Conservation (phyloP, 345 rosid species). For the Ceriops tagal region DNA sequence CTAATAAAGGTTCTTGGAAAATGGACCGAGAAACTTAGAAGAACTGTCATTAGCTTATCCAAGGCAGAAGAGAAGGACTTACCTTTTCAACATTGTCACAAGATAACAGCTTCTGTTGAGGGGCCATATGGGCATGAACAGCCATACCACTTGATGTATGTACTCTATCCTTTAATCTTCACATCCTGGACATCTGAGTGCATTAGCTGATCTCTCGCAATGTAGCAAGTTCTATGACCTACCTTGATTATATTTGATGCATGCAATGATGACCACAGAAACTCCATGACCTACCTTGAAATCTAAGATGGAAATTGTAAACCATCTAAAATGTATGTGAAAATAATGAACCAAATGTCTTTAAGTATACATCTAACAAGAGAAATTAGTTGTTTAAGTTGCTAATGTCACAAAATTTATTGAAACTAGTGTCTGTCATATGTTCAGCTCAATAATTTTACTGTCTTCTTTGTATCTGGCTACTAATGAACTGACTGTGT, state of each 20-base stretch:
- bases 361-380: no score
- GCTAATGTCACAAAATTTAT: neutral
- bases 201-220: no score
- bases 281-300: no score
- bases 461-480: neutral
- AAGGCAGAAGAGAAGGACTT: constrained; percentile 32
- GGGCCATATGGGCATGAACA: constrained; percentile 89
- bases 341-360: no score
- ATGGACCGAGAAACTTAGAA: constrained; percentile 72
- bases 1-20: constrained; percentile 79
- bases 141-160: constrained; percentile 74
- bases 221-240: no score
- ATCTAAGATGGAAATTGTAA: no score
- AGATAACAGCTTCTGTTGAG: constrained; percentile 71
- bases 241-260: neutral
- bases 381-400: neutral
- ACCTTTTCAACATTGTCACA: constrained; percentile 17
- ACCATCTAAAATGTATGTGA: no score
- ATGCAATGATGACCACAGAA: no score
- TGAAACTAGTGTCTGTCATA: neutral
- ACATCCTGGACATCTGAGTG: neutral
- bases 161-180: constrained; percentile 2
- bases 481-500: constrained; percentile 1
- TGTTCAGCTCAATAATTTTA: neutral
- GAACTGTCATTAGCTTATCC: constrained; percentile 30